These are phyloP conservation scores for Vigna trinervia DNA, from an alignment of 306 rosid species.

Conservation along the genomic window DNA sequence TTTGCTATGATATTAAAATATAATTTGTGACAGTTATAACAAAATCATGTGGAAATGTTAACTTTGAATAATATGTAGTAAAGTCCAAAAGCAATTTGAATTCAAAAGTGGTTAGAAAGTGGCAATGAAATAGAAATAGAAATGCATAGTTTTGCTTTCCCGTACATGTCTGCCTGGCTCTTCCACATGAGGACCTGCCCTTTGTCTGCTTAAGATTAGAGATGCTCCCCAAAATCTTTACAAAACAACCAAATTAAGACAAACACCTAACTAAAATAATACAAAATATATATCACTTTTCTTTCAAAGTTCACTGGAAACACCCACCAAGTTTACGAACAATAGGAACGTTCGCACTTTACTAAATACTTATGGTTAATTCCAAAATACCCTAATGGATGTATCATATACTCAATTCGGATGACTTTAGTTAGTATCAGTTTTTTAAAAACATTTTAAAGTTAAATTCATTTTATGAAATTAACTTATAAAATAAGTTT, in stretches of 20 bases:
- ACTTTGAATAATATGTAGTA: background rate
- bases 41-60: background rate
- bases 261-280: constrained; percentile 20
- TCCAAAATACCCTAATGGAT: no score
- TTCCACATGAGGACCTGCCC: constrained; percentile 41
- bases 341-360: background rate
- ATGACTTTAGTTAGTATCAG: no score
- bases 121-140: constrained; percentile 17
- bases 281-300: constrained; percentile 28
- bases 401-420: no score
- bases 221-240: constrained; percentile 49
- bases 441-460: no score
- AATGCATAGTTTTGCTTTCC: background rate
- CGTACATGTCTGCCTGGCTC: constrained; percentile 1
- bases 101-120: constrained; percentile 8
- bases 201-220: constrained; percentile 9
- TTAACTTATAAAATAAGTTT: no score
- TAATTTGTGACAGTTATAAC: background rate
- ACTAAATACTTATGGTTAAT: no score
- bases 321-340: constrained; percentile 33
- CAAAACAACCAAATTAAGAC: constrained; percentile 43
- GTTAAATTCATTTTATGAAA: no score
- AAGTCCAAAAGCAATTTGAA: constrained; percentile 10
- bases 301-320: constrained; percentile 13
- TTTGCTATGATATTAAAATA: background rate